A percentile compares a stretch with the other conserved stretches of the same genome.
Conservation (phyloP, 768 basidiomycete species). For the Lepiota subincarnata region DNA sequence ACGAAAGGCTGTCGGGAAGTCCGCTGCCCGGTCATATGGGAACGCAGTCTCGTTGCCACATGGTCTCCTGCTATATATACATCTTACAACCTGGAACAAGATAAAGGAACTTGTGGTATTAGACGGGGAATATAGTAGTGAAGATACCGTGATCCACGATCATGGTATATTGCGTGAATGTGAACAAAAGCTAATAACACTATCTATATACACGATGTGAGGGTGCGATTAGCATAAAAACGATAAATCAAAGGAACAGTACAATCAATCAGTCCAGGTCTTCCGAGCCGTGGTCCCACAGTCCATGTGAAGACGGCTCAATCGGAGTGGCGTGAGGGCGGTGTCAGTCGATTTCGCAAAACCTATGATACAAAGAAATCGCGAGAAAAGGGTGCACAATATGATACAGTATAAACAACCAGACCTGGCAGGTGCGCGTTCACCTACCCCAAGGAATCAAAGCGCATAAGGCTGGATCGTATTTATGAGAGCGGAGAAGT, state of each 20-base stretch:
- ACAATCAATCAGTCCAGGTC: neutral
- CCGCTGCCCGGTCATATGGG: no score
- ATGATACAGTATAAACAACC: constrained; percentile 13
- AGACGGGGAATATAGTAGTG: neutral
- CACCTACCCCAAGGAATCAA: neutral
- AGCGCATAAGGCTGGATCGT: constrained; percentile 19
- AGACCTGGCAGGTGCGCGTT: neutral
- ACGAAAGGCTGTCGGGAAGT: no score
- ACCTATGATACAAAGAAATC: constrained; percentile 6
- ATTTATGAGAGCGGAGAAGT: constrained; percentile 33
- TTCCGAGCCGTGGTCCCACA: neutral
- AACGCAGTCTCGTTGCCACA: no score
- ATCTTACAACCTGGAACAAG: no score
- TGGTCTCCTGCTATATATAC: no score
- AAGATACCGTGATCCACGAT: constrained; percentile 3
- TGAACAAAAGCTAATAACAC: constrained; percentile 10
- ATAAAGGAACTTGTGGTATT: neutral
- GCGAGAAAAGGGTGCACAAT: neutral
- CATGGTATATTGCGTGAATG: constrained; percentile 7
- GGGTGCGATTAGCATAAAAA: constrained; percentile 6
- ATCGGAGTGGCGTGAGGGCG: neutral
- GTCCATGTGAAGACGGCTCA: neutral
- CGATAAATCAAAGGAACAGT: neutral
- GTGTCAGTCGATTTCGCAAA: neutral
- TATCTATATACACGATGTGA: neutral